Evolutionary conservation across 306 rosid genomes (phyloP).

Genomic region (Aeschynomene evenia): DNA sequence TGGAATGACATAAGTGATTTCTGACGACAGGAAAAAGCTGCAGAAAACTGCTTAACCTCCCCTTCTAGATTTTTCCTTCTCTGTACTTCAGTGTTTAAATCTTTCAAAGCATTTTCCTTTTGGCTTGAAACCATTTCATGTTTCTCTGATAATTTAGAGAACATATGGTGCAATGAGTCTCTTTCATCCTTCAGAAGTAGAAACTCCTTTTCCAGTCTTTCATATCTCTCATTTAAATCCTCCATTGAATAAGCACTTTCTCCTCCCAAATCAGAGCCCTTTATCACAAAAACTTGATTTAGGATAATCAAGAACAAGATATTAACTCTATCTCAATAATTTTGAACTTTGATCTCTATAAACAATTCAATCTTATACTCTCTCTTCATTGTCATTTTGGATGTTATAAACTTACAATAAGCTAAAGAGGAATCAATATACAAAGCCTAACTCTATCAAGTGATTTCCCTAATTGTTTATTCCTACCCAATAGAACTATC

Average conservation of each 20-base stretch:
- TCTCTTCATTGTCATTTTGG: not conserved
- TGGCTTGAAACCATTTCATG: constrained; percentile 47
- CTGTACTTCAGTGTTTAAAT: constrained; percentile 53
- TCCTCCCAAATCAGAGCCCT: constrained; percentile 66
- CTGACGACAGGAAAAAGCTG: constrained; percentile 67
- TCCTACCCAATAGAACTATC: constrained; percentile 19
- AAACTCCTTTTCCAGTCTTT: constrained; percentile 60
- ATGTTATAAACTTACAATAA: constrained; percentile 11
- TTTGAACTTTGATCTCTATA: constrained; percentile 11
- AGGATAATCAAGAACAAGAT: constrained; percentile 39
- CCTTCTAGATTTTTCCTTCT: constrained; percentile 79
- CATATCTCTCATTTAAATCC: constrained; percentile 57
- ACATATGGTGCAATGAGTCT: constrained; percentile 55
- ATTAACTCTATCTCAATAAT: constrained; percentile 26
- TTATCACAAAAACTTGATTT: constrained; percentile 59
- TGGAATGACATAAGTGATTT: constrained; percentile 57
- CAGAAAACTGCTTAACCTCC: constrained; percentile 62
- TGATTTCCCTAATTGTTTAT: constrained; percentile 20
- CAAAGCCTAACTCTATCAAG: constrained; percentile 14
- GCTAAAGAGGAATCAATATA: constrained; percentile 1
- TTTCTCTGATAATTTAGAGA: constrained; percentile 58
- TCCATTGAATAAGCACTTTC: constrained; percentile 56
- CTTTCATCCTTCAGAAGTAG: constrained; percentile 58
- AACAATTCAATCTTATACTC: not conserved
- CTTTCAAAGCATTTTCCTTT: constrained; percentile 68